Evolutionary conservation across 2,329 filamentous ascomycete species (phyloP).

Genomic region (Clonostachys chloroleuca): DNA sequence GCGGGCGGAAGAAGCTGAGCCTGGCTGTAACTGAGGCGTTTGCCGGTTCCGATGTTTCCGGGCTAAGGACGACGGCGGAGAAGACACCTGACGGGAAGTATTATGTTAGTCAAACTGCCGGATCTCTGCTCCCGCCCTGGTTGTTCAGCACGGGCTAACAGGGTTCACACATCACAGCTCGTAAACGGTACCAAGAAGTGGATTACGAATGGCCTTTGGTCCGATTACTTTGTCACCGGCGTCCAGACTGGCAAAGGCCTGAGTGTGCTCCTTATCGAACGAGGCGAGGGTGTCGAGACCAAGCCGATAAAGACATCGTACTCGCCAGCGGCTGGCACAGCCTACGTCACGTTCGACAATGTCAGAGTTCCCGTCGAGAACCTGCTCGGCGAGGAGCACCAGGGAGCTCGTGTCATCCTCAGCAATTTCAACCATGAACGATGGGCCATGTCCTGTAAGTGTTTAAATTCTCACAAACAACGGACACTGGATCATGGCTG

Average conservation of each 20-base stretch:
- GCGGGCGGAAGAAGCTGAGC: constrained; percentile 83
- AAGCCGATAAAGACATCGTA: constrained; percentile 78
- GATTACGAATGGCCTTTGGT: constrained; percentile 79
- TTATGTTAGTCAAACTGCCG: constrained; percentile 46
- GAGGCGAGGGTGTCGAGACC: constrained; percentile 71
- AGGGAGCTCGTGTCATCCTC: constrained; percentile 80
- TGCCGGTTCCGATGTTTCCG: constrained; percentile 74
- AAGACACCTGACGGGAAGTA: constrained; percentile 72
- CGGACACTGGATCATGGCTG: neutral
- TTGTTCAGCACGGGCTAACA: neutral
- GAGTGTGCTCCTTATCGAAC: constrained; percentile 70
- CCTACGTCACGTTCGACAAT: constrained; percentile 79
- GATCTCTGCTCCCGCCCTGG: neutral
- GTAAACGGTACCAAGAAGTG: constrained; percentile 78
- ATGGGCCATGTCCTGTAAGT: constrained; percentile 67
- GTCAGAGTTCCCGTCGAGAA: constrained; percentile 80
- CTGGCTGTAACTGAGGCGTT: constrained; percentile 87
- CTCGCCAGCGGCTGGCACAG: constrained; percentile 72
- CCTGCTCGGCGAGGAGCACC: constrained; percentile 76
- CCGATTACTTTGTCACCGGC: constrained; percentile 79
- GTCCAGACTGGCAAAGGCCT: constrained; percentile 77
- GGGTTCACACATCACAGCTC: constrained; percentile 23
- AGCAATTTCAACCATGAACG: constrained; percentile 88
- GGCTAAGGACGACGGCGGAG: constrained; percentile 71
- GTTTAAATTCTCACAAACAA: constrained; percentile 2